These are phyloP conservation scores for Amaranthus cruentus DNA, from an alignment of 148 eudicot genomes.

Conservation along the genomic window DNA sequence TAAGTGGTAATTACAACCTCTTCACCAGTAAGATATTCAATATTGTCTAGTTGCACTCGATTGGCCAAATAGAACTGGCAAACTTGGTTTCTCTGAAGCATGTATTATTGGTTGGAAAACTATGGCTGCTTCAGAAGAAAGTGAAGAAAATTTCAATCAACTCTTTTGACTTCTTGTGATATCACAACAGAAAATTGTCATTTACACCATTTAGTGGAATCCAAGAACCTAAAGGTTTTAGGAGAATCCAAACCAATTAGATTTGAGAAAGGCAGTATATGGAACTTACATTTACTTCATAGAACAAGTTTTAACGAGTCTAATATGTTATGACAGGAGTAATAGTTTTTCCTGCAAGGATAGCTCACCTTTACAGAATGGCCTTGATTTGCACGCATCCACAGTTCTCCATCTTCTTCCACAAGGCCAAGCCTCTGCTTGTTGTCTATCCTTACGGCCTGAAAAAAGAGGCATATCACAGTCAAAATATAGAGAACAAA, in stretches of 20 bases:
- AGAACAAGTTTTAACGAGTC: not conserved
- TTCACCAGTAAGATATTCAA: not conserved
- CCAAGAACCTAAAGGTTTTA: not conserved
- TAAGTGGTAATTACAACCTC: too few relatives aligned
- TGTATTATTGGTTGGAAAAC: too few relatives aligned
- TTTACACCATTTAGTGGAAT: not conserved
- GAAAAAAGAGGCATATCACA: constrained; percentile 14
- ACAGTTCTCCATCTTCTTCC: constrained; percentile 87
- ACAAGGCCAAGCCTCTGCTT: constrained; percentile 85
- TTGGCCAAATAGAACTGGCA: not conserved
- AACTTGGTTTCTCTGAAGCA: too few relatives aligned
- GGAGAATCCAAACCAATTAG: not conserved
- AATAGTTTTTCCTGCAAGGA: not conserved
- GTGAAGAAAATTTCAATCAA: not conserved
- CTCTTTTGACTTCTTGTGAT: too few relatives aligned
- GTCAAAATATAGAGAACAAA: constrained; percentile 2
- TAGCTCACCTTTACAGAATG: constrained; percentile 58
- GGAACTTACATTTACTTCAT: not conserved
- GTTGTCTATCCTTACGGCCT: constrained; percentile 89
- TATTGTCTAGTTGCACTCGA: not conserved
- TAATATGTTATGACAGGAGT: not conserved
- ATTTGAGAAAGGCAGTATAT: not conserved
- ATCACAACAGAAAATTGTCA: too few relatives aligned
- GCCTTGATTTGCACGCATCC: constrained; percentile 96
- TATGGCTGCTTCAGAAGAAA: not conserved